Evolutionary conservation across 306 rosid genomes (phyloP).

Genomic region (Casuarina cunninghamiana): DNA sequence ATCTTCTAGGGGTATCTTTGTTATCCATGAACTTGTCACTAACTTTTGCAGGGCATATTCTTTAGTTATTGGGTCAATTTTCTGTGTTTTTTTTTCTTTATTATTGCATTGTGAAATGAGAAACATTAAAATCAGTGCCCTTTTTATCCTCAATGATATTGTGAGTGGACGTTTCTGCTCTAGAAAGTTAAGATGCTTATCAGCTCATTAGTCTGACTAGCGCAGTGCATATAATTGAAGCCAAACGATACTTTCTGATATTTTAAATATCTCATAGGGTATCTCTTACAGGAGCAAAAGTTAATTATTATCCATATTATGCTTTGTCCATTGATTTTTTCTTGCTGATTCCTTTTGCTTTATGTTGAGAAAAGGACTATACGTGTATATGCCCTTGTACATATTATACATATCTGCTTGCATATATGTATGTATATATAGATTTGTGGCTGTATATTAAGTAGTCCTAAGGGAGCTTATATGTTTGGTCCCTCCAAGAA

Average conservation of each 20-base stretch:
- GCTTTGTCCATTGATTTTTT: not conserved
- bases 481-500: conserved; percentile 7
- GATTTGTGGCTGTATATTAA: not conserved
- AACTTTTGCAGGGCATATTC: not conserved
- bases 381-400: not conserved
- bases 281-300: not conserved
- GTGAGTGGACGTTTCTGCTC: not conserved
- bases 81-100: not conserved
- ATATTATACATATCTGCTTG: not conserved
- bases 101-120: not conserved
- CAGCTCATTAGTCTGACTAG: conserved; percentile 1
- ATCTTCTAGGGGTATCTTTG: too few species aligned
- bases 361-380: not conserved
- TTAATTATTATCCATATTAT: not conserved
- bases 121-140: not conserved
- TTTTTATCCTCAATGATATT: not conserved
- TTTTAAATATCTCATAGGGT: not conserved
- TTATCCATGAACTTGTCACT: not conserved
- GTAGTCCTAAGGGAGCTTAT: not conserved
- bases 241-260: not conserved
- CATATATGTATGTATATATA: not conserved
- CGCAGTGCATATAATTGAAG: not conserved
- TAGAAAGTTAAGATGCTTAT: conserved; percentile 4
- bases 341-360: not conserved
- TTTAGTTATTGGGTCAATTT: not conserved